Base-by-base conservation (phyloP, 768 basidiomycete genomes). In the Lactifluus rugatus region DNA sequence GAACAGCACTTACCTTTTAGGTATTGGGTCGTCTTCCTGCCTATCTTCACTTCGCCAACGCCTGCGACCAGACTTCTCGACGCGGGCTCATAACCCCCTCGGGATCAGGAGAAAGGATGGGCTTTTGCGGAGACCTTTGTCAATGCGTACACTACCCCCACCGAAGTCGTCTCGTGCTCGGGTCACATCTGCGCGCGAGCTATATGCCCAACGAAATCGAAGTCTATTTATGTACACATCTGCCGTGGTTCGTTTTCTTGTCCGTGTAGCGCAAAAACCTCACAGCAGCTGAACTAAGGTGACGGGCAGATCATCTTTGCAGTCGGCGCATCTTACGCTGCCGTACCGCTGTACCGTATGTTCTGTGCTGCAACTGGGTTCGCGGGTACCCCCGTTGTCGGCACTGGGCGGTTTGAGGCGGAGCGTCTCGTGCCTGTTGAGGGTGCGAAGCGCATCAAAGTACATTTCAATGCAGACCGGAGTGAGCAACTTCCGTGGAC, bases 331-430 rank as follows among this genome's bases (percentile, higher is more conserved):
- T 87, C 93, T n/a, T 99, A 99, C 69, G 96, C 96, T 11, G 90
- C 95, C 37, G 95, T 98, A 0, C 96, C 96, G 0, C 77, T 97
- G 16, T 99, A 99, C 71, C 87, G 96, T 61, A 93, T 95, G 73
- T 99, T 99, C 75, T 99, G 96, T 70, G 87, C 93, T 7, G 91
- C 94, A 14, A 99, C 96, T 3, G 96, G 96, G 9, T 99, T 95
- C 67, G 91, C 87, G 21, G 96, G 96, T 3, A 94, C 92, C 25
- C 96, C 96, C 14, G 84, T 89, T 37, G 89, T 93, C 49, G 84
- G 89, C 28, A 84, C 82, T n/a, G 89, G 85, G 39, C 81, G 85
- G 36, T 93, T 91, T 63, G 84, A 86, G 52, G 80, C 93, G 0
- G 89, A 90, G 54, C 83, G 94, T 25, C 82, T 98, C 5, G 84